Conservation (phyloP, 1,284 basidiomycete species). For the Cutaneotrichosporon sp. region DNA sequence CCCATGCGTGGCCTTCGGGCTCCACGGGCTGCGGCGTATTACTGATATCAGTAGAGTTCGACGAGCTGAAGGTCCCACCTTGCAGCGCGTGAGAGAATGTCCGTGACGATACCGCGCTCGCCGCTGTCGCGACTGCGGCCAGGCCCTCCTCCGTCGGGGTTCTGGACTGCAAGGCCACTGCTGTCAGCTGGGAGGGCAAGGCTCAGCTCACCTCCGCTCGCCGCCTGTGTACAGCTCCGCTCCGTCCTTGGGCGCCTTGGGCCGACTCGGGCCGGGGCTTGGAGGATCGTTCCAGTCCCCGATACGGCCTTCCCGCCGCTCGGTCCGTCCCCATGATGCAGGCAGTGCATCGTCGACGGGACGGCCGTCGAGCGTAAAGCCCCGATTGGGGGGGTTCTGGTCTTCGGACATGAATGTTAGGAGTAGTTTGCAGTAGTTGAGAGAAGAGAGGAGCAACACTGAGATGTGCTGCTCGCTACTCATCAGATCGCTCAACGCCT, state of each 20-base stretch:
- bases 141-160: too few relatives aligned
- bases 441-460: too few relatives aligned
- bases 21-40: constrained; percentile 48
- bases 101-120: constrained; percentile 62
- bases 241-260: not conserved
- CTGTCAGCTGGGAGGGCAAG: not conserved
- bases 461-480: too few relatives aligned
- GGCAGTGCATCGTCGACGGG: constrained; percentile 28
- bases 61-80: constrained; percentile 55
- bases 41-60: constrained; percentile 25
- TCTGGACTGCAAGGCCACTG: constrained; percentile 85
- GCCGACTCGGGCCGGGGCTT: too few relatives aligned
- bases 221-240: constrained; percentile 30
- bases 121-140: constrained; percentile 45
- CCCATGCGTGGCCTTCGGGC: constrained; percentile 55
- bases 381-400: not conserved
- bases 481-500: too few relatives aligned
- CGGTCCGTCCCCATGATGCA: constrained; percentile 37
- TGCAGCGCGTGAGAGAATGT: constrained; percentile 74
- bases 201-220: not conserved
- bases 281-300: constrained; percentile 7
- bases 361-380: constrained; percentile 30
- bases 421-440: not conserved
- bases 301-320: constrained; percentile 14
- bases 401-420: constrained; percentile 1